These are phyloP conservation scores for Globisporangium paroecandrum DNA, from an alignment of 352 stramenopile species.

Conservation along the genomic window DNA sequence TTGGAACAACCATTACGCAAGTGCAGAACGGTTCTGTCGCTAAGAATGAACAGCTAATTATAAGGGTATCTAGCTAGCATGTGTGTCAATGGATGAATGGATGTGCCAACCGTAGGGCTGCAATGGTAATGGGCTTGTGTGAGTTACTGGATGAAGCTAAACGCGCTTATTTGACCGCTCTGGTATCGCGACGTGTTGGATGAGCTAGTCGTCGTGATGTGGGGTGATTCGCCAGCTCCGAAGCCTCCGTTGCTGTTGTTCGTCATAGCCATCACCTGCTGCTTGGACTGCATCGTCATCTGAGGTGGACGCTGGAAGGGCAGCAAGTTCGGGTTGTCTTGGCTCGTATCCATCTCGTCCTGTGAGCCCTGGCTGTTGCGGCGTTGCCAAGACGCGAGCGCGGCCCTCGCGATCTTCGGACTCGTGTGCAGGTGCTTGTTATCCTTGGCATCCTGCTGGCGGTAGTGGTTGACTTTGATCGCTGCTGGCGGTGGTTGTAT, in stretches of 20 bases:
- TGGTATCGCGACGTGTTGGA: slow-evolving; percentile 14
- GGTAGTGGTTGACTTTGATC: slow-evolving; percentile 20
- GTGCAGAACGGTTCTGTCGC: no score
- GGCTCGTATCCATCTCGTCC: slow-evolving; percentile 4
- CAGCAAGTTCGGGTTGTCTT: slow-evolving; percentile 29
- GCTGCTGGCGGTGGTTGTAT: slow-evolving; percentile 12
- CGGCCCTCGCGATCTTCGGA: slow-evolving; percentile 38
- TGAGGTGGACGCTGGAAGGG: slow-evolving; percentile 24
- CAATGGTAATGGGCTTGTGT: no score
- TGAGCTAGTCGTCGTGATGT: slow-evolving; percentile 7
- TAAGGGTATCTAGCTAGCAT: slow-evolving; percentile 1
- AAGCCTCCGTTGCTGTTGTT: neutral
- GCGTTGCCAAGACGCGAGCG: slow-evolving; percentile 37
- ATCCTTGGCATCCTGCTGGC: slow-evolving; percentile 7
- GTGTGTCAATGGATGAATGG: neutral
- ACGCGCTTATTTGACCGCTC: slow-evolving; percentile 15
- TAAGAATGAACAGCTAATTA: slow-evolving; percentile 8
- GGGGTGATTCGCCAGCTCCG: slow-evolving; percentile 13
- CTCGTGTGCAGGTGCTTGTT: slow-evolving; percentile 23
- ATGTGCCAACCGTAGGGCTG: neutral
- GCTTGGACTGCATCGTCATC: slow-evolving; percentile 12
- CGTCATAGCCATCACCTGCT: neutral
- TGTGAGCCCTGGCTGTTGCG: slow-evolving; percentile 24
- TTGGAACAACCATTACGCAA: neutral
- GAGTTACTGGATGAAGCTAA: slow-evolving; percentile 13